Percentiles rank a stretch among this genome's conserved stretches.
phyloP scores from a whole-genome alignment of 169 alveolate genomes.

The Cyclospora cayetanensis region DNA sequence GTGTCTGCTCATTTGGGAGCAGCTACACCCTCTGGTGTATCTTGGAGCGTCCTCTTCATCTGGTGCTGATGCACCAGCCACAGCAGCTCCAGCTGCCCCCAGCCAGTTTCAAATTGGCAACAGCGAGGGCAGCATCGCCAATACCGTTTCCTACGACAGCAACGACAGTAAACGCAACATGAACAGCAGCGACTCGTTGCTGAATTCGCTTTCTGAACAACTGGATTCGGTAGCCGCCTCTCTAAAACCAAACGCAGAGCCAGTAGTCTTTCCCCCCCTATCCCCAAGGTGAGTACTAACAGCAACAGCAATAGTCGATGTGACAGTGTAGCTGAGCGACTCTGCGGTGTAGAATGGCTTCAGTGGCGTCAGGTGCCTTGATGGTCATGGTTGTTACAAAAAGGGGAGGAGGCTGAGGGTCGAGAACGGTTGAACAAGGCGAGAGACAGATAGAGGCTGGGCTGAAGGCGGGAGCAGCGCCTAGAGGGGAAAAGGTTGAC shows the following conservation, averaged over 20 bases:
- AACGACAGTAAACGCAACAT: background rate
- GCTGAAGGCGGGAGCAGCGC: background rate
- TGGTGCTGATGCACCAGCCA: background rate
- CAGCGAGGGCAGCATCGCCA: background rate
- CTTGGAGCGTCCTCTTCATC: background rate
- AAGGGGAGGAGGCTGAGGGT: background rate
- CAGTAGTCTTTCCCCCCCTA: constrained; percentile 43
- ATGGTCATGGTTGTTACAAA: background rate
- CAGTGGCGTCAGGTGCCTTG: too few relatives aligned
- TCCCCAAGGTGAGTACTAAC: constrained; percentile 4
- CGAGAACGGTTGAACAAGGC: background rate
- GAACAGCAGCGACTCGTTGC: background rate
- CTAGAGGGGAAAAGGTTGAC: background rate
- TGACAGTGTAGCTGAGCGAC: too few relatives aligned
- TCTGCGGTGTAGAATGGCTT: too few relatives aligned
- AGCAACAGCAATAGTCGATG: background rate
- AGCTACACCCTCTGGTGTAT: background rate
- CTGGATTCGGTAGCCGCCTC: background rate
- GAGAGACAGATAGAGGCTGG: too few relatives aligned
- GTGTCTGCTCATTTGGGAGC: background rate
- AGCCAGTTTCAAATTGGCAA: background rate
- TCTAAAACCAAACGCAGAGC: constrained; percentile 38
- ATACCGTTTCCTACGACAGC: background rate
- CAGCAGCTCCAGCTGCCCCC: background rate
- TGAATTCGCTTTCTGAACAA: background rate